Conservation (phyloP, 2,329 filamentous ascomycete species). For the Penicillium decumbens region DNA sequence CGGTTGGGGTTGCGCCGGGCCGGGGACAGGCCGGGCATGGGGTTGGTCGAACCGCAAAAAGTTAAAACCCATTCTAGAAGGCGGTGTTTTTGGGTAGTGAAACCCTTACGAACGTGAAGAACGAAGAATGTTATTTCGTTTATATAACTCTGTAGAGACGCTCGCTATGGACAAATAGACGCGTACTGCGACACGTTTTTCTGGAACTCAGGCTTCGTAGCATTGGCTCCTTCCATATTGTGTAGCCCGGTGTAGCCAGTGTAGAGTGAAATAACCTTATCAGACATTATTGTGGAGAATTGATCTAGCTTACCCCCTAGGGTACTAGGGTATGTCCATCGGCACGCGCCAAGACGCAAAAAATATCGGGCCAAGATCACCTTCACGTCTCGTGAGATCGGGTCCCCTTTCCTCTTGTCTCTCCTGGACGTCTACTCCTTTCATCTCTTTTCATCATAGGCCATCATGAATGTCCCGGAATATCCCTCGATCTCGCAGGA, state of each 20-base stretch:
- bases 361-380: constrained; percentile 16
- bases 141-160: not conserved
- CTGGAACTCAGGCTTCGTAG: not conserved
- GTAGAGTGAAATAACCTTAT: not conserved
- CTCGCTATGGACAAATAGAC: not conserved
- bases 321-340: constrained; percentile 7
- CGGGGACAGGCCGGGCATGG: not conserved
- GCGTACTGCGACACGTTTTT: not conserved
- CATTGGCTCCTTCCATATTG: not conserved
- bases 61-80: not conserved
- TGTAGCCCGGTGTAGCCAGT: not conserved
- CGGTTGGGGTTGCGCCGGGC: constrained; percentile 4
- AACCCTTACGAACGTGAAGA: not conserved
- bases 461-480: constrained; percentile 15
- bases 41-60: not conserved
- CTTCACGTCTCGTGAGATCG: constrained; percentile 12
- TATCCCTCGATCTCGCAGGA: constrained; percentile 9
- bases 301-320: not conserved
- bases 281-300: not conserved
- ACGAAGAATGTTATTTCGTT: constrained; percentile 2
- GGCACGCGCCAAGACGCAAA: constrained; percentile 21
- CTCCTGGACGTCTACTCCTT: not conserved
- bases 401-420: constrained; percentile 11
- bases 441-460: not conserved
- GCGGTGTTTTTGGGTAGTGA: not conserved